phyloP scores from a whole-genome alignment of 2,329 filamentous ascomycete genomes.

The Pseudogymnoascus sp. region DNA sequence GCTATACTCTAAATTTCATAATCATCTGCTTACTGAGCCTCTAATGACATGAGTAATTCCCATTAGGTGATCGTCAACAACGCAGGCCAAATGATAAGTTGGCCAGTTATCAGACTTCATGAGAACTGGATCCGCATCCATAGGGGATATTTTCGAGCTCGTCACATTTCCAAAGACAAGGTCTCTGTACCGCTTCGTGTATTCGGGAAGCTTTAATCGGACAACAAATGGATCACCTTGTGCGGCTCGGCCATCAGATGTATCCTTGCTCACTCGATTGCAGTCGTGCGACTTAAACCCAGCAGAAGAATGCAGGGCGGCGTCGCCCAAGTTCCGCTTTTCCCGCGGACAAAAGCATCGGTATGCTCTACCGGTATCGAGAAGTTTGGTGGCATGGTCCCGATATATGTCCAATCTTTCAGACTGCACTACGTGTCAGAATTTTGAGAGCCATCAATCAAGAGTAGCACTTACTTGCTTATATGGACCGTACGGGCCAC shows the following conservation, averaged over 20 bases:
- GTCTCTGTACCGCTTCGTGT: conserved; percentile 62
- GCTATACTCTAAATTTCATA: background rate
- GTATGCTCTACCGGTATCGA: conserved; percentile 71
- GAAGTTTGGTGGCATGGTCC: conserved; percentile 59
- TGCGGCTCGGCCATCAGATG: conserved; percentile 64
- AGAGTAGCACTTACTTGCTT: conserved; percentile 52
- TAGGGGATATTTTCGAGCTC: conserved; percentile 6
- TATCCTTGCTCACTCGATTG: conserved; percentile 53
- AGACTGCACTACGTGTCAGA: conserved; percentile 47
- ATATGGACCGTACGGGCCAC: conserved; percentile 79
- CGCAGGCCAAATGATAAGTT: conserved; percentile 95
- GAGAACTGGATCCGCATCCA: conserved; percentile 76
- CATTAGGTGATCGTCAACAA: conserved; percentile 95
- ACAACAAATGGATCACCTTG: conserved; percentile 68
- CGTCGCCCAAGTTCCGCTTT: conserved; percentile 22
- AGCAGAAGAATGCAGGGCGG: background rate
- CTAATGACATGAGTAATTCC: conserved; percentile 91
- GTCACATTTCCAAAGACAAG: conserved; percentile 66
- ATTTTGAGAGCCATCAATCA: background rate
- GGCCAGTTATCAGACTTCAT: conserved; percentile 88
- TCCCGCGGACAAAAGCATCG: conserved; percentile 83
- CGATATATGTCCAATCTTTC: conserved; percentile 69
- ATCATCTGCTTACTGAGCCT: conserved; percentile 54
- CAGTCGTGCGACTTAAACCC: conserved; percentile 39
- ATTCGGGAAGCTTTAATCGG: conserved; percentile 60